Conservation (phyloP, 139 green algal species). For the Coccomyxa sp. region DNA sequence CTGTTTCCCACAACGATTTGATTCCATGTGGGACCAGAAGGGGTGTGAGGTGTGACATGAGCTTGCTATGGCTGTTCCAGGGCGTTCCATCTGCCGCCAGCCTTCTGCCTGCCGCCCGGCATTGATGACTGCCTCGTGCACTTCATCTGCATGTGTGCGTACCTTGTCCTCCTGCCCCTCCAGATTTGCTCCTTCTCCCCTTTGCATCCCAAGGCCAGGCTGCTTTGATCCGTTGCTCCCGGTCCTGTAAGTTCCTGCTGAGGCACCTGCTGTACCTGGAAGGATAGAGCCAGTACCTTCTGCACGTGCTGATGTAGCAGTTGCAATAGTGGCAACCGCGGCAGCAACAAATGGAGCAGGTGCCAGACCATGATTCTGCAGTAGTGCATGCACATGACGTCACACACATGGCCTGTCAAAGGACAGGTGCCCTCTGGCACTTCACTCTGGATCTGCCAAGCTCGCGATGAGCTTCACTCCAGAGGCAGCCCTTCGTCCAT, state of each 20-base stretch:
- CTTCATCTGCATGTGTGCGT: conserved; percentile 36
- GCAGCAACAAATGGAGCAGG: no score
- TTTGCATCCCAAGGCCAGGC: neutral
- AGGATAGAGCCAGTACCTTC: neutral
- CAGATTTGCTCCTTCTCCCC: neutral
- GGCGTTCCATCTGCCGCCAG: conserved; percentile 31
- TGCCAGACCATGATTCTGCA: no score
- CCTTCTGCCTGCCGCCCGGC: conserved; percentile 29
- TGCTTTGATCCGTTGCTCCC: neutral
- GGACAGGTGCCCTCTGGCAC: no score
- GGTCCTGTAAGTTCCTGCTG: neutral
- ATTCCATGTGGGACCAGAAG: neutral
- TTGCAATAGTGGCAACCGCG: no score
- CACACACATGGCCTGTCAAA: no score
- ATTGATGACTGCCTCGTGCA: conserved; percentile 44
- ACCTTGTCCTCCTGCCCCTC: no score
- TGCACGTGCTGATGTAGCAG: neutral
- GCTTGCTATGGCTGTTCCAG: conserved; percentile 9
- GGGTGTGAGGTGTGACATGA: neutral
- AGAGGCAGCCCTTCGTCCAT: no score
- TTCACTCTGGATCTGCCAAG: no score
- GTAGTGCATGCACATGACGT: no score
- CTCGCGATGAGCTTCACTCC: no score
- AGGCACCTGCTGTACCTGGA: neutral
- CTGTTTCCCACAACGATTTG: neutral